Evolutionary conservation across 306 rosid genomes (phyloP).

Genomic region (Castanea sativa): DNA sequence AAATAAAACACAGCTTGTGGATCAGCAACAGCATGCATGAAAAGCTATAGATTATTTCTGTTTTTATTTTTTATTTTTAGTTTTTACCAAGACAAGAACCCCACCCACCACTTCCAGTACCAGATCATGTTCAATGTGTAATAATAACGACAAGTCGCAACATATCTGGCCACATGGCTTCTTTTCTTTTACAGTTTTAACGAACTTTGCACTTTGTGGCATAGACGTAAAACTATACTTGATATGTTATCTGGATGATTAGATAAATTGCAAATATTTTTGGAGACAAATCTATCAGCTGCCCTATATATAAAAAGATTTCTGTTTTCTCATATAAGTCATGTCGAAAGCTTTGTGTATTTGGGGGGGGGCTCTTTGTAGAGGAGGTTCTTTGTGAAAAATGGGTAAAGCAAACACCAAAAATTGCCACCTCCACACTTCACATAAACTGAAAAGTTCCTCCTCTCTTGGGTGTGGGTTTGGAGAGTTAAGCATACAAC

Average conservation of each 20-base stretch:
- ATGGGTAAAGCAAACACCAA: constrained; percentile 3
- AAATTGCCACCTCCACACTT: background rate
- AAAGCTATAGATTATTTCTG: constrained; percentile 23
- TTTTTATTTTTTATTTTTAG: constrained; percentile 23
- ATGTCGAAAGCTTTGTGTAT: background rate
- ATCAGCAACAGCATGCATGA: constrained; percentile 51
- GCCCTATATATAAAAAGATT: background rate
- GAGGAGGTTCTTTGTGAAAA: background rate
- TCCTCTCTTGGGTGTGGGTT: too few relatives aligned
- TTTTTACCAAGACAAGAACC: constrained; percentile 16
- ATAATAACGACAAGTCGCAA: constrained; percentile 32
- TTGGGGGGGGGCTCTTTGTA: too few relatives aligned
- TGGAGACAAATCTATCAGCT: background rate
- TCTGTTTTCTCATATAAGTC: constrained; percentile 8
- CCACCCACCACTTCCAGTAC: constrained; percentile 37
- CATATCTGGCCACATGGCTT: constrained; percentile 56
- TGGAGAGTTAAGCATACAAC: too few relatives aligned
- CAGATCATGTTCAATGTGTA: constrained; percentile 52
- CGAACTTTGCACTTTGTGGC: background rate
- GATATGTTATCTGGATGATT: constrained; percentile 5
- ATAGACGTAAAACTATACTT: constrained; percentile 11
- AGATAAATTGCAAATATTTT: constrained; percentile 21
- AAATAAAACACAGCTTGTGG: constrained; percentile 41
- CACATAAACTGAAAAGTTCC: too few relatives aligned
- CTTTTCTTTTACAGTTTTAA: constrained; percentile 21